phyloP scores from a whole-genome alignment of 2,329 filamentous ascomycete genomes.

The Apiospora arundinis region DNA sequence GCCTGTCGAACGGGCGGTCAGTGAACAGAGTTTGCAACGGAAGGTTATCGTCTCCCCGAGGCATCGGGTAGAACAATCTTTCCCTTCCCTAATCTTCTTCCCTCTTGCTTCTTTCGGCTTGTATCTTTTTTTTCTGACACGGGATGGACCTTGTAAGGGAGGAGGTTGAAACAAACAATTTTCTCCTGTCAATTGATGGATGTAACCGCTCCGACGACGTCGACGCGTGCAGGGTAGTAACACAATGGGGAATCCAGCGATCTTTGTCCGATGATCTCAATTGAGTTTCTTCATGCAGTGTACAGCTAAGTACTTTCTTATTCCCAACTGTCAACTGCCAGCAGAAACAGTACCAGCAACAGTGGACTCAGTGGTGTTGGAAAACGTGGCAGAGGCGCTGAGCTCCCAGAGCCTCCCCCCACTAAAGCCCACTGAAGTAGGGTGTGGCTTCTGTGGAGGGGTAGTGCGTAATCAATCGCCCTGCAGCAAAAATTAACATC shows the following conservation, averaged over 20 bases:
- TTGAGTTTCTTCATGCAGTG: background rate
- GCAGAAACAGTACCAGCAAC: no score
- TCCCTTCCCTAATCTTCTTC: background rate
- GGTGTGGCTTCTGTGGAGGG: background rate
- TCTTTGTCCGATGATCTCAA: conserved; percentile 6
- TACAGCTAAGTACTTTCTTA: background rate
- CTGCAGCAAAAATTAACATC: background rate
- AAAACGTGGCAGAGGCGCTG: background rate
- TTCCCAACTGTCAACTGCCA: background rate
- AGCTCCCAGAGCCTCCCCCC: background rate
- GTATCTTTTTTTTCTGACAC: background rate
- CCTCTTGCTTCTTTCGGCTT: background rate
- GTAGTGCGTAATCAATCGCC: background rate
- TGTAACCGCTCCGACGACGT: background rate
- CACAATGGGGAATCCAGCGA: background rate
- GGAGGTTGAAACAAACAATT: background rate
- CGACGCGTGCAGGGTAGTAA: background rate
- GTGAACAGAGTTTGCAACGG: conserved; percentile 6
- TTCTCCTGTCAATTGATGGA: background rate
- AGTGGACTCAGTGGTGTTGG: background rate
- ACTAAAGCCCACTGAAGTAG: background rate
- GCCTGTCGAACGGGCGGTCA: conserved; percentile 13
- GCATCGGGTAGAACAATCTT: background rate
- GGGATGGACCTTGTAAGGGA: background rate
- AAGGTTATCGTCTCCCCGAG: background rate